A percentile compares a stretch with the other conserved stretches of the same genome.
These are phyloP conservation scores for Arctostaphylos glauca DNA, from an alignment of 148 eudicot species.

Conservation along the genomic window DNA sequence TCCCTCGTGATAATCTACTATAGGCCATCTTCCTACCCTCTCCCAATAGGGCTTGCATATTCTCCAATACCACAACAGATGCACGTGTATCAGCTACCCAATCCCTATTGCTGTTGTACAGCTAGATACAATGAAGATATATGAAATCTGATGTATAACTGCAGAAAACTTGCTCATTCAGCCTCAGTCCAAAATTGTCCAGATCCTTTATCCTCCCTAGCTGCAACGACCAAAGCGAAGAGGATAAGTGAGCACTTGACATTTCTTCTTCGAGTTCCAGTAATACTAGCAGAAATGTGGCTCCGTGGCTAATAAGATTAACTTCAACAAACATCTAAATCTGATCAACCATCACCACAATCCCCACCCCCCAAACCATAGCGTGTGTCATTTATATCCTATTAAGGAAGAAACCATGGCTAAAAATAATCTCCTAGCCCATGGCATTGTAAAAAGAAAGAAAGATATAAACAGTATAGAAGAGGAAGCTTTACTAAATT, in stretches of 20 bases:
- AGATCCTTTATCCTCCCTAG: neutral
- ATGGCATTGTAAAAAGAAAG: neutral
- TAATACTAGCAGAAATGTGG: neutral
- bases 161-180: neutral
- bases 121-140: neutral
- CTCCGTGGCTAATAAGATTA: neutral
- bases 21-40: neutral
- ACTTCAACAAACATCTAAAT: constrained; percentile 3
- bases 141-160: neutral
- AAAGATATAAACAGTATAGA: neutral
- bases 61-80: neutral
- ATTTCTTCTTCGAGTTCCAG: neutral
- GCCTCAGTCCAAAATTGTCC: neutral
- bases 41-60: neutral
- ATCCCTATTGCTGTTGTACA: neutral
- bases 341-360: neutral
- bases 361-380: neutral
- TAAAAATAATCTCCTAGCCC: neutral
- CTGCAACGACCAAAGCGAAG: neutral
- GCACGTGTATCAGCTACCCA: neutral
- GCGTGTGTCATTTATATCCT: neutral
- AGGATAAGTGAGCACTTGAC: neutral
- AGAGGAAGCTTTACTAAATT: neutral
- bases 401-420: neutral
- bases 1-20: neutral